These are phyloP conservation scores for Monosporascus sp. DNA, from an alignment of 2,329 filamentous ascomycete species.

Conservation along the genomic window DNA sequence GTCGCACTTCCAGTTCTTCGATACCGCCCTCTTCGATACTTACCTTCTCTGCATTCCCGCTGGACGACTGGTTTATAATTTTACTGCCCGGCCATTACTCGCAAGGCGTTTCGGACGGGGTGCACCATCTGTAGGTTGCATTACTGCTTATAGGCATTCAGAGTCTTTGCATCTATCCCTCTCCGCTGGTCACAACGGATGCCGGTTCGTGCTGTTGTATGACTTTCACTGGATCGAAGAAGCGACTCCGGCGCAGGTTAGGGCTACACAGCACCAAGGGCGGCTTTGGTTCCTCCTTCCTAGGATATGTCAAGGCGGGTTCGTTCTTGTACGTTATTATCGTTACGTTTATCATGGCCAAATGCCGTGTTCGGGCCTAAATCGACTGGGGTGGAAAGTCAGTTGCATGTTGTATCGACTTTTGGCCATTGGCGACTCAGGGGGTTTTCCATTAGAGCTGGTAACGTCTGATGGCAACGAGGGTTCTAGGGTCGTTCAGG, in stretches of 20 bases:
- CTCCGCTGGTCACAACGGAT: not conserved
- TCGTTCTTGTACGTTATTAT: not conserved
- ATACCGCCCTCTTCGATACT: constrained; percentile 25
- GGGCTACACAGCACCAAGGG: not conserved
- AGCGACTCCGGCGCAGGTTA: not conserved
- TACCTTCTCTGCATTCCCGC: not conserved
- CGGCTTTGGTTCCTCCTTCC: not conserved
- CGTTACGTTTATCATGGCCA: not conserved
- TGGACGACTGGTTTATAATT: not conserved
- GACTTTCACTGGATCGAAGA: not conserved
- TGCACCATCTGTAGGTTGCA: not conserved
- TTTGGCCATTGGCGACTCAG: not conserved
- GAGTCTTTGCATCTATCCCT: not conserved
- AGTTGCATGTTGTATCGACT: not conserved
- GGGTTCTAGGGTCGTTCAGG: not conserved
- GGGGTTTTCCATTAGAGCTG: not conserved
- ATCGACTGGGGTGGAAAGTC: not conserved
- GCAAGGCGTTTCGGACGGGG: not conserved
- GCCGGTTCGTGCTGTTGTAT: not conserved
- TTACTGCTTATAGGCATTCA: not conserved
- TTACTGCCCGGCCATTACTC: not conserved
- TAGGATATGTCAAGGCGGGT: not conserved
- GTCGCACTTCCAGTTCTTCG: constrained; percentile 23
- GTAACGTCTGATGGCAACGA: not conserved
- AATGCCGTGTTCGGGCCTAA: not conserved